phyloP scores from a whole-genome alignment of 257 asterid genomes.

The Scutellaria baicalensis region DNA sequence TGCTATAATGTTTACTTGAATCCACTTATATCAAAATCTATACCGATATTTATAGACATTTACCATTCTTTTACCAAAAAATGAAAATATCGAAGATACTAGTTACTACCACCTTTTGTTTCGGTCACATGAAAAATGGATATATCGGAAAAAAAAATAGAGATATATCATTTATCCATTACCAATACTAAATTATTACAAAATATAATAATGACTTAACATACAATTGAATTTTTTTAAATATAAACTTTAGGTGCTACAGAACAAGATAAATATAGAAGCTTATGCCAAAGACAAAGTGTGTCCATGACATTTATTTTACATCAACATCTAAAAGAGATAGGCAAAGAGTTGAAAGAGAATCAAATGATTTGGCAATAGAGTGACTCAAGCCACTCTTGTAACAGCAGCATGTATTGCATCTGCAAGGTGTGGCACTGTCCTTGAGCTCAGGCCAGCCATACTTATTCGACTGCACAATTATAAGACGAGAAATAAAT shows the following conservation, averaged over 20 bases:
- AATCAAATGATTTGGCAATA: background rate
- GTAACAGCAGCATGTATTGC: slow-evolving; percentile 95
- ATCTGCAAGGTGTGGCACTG: slow-evolving; percentile 91
- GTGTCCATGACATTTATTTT: slow-evolving; percentile 7
- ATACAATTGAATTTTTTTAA: background rate
- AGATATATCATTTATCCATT: too few relatives aligned
- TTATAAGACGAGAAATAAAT: background rate
- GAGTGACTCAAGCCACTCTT: slow-evolving; percentile 22
- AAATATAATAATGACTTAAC: background rate
- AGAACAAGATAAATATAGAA: background rate
- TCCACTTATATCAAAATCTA: too few relatives aligned
- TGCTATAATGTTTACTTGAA: too few relatives aligned
- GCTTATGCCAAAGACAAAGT: background rate
- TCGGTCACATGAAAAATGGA: too few relatives aligned
- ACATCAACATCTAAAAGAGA: background rate
- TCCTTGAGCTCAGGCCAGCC: slow-evolving; percentile 93
- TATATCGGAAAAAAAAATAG: too few relatives aligned
- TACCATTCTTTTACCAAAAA: too few relatives aligned
- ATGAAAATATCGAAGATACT: too few relatives aligned
- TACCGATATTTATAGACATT: too few relatives aligned
- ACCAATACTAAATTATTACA: too few relatives aligned
- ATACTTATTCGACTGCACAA: slow-evolving; percentile 84
- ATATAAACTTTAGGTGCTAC: background rate
- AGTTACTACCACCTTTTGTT: too few relatives aligned
- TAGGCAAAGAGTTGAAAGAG: background rate